phyloP scores from a whole-genome alignment of 306 rosid genomes.

The Chamaecrista fasciculata region DNA sequence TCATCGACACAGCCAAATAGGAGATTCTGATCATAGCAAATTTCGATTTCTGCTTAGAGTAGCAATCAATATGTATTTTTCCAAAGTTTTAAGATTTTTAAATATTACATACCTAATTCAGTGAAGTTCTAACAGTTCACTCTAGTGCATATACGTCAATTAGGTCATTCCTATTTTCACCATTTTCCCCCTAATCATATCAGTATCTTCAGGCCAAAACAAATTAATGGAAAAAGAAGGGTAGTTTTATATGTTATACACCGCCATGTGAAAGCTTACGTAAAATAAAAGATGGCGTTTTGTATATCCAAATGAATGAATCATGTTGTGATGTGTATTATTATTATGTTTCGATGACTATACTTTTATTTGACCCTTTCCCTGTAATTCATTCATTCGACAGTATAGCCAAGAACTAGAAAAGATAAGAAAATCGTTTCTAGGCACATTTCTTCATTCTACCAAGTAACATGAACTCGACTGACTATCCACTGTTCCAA shows the following conservation, averaged over 20 bases:
- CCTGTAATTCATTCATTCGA: not conserved
- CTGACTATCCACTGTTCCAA: not conserved
- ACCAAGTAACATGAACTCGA: not conserved
- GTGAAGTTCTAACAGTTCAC: not conserved
- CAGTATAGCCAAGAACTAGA: not conserved
- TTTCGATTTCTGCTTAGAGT: constrained; percentile 5
- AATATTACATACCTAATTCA: too few relatives aligned
- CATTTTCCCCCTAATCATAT: not conserved
- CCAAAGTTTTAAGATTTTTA: too few relatives aligned
- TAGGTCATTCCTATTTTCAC: too few relatives aligned
- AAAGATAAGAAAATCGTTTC: not conserved
- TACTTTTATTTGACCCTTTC: not conserved
- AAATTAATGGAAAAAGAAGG: not conserved
- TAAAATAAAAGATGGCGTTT: too few relatives aligned
- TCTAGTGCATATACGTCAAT: not conserved
- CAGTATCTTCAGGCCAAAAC: too few relatives aligned
- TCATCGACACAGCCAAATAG: constrained; percentile 68
- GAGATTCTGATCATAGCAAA: constrained; percentile 58
- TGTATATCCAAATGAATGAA: too few relatives aligned
- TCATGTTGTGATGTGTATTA: too few relatives aligned
- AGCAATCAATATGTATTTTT: too few relatives aligned
- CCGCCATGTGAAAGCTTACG: too few relatives aligned
- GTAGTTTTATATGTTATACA: not conserved
- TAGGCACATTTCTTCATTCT: not conserved
- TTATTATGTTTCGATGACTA: too few relatives aligned